Base-by-base conservation (phyloP, 1,284 basidiomycete genomes). In the Pseudozyma hubeiensis region DNA sequence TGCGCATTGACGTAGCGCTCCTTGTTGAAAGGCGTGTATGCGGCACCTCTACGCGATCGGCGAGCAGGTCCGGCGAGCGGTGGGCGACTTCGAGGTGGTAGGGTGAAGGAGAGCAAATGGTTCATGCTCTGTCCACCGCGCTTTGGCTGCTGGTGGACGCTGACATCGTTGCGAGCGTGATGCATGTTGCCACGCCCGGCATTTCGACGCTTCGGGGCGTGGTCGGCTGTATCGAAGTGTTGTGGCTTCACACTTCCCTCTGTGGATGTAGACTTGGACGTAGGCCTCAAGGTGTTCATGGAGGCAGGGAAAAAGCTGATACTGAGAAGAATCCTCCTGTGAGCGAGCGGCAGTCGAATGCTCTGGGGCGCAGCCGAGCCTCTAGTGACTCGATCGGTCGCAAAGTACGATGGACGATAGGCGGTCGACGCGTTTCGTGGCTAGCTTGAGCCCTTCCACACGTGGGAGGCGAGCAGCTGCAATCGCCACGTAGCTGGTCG, bases 1-100 rank as follows among this genome's bases (percentile, higher is more conserved):
- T 84, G 82, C 0, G 79, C 81, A 46, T 83, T 81, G 50, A 84
- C 76, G 47, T 84, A 84, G 45, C 81, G 81, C 51, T 84, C 82
- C 51, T 83, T 81, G 68, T 80, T 83, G 56, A 83, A 84, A 6
- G 81, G 80, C 5, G 60, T 65, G 48, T 53, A 56, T 16, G 39
- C 37, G 6, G 72, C 77, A 31, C 53, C 59, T 29, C 74, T 50
- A 13, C 78, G 64, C 34, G 72, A 72, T 46, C 80, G 64, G 11
- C 80, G 66, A 40, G 80, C 62, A 16, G 68, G 68, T 6, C 55
- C 48, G 19, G 81, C 55, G 0, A 67, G 61, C 7, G 82, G 80
- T 16, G 80, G 77, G 13, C 75, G 60, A 44, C 75, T 73, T 19
- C 82, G 68, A 5, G 81, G 80, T 10, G 82, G 82, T 24, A 84